Conservation (phyloP, 805 yeast species). For the Nakazawaea siamensis region DNA sequence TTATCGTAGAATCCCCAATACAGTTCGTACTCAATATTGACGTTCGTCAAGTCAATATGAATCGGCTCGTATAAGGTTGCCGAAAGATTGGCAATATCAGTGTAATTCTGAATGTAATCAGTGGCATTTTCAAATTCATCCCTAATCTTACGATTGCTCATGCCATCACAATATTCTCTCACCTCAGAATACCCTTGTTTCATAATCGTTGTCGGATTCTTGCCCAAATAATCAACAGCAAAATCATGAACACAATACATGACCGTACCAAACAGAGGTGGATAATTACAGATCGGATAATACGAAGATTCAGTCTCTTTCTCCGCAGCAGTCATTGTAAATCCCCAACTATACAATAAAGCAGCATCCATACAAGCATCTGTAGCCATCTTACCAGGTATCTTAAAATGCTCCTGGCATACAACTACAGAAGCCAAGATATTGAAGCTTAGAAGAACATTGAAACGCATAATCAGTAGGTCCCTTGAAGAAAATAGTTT, state of each 20-base stretch:
- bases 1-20: conserved; percentile 15
- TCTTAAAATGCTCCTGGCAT: background rate
- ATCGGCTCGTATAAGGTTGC: conserved; percentile 13
- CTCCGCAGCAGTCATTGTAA: background rate
- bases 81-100: conserved; percentile 4
- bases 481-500: no score
- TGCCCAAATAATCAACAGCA: background rate
- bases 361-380: background rate
- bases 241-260: background rate
- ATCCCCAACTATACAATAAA: background rate
- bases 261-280: conserved; percentile 2
- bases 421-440: no score
- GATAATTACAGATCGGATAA: background rate
- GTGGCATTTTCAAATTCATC: conserved; percentile 23
- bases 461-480: no score
- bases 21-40: conserved; percentile 4
- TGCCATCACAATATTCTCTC: background rate
- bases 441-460: no score
- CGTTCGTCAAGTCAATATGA: conserved; percentile 10
- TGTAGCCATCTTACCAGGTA: background rate
- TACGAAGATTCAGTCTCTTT: no score
- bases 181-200: background rate
- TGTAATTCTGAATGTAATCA: conserved; percentile 9
- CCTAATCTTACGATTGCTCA: background rate
- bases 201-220: background rate